phyloP scores from a whole-genome alignment of 2,329 filamentous ascomycete species.

The Apiospora koreana region DNA sequence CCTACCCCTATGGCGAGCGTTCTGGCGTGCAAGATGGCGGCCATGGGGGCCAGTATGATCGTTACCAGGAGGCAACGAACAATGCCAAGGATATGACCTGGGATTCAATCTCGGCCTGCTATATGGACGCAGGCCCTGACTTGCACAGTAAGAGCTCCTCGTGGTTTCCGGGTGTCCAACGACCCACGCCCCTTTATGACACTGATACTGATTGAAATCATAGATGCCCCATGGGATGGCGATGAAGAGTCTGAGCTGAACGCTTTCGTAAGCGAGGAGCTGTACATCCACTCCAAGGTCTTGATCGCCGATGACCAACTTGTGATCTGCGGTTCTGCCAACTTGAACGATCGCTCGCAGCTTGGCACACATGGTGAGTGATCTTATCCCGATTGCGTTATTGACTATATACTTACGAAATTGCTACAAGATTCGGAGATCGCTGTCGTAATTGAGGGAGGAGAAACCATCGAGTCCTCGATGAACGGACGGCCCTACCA shows the following conservation, averaged over 20 bases:
- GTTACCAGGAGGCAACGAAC: conserved; percentile 72
- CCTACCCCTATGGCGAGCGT: conserved; percentile 36
- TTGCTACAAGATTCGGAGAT: conserved; percentile 70
- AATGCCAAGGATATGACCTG: conserved; percentile 58
- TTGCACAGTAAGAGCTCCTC: conserved; percentile 47
- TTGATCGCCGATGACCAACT: conserved; percentile 85
- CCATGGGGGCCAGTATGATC: conserved; percentile 55
- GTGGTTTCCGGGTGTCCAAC: neutral
- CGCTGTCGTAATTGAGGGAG: conserved; percentile 84
- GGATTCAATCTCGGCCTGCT: conserved; percentile 77
- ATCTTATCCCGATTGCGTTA: neutral
- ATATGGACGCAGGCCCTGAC: conserved; percentile 77
- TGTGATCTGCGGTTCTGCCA: conserved; percentile 83
- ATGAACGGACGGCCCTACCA: conserved; percentile 75
- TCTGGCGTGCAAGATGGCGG: conserved; percentile 34
- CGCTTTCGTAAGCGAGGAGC: conserved; percentile 65
- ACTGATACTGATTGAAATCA: neutral
- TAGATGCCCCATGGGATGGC: conserved; percentile 53
- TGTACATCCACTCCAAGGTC: conserved; percentile 81
- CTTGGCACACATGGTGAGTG: conserved; percentile 64
- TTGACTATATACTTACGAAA: neutral
- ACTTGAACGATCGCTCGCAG: conserved; percentile 90
- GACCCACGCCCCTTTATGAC: neutral
- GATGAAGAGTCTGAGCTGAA: conserved; percentile 56
- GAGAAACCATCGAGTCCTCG: conserved; percentile 64